These are phyloP conservation scores for Penicillium sp. DNA, from an alignment of 2,329 filamentous ascomycete genomes.

Conservation along the genomic window DNA sequence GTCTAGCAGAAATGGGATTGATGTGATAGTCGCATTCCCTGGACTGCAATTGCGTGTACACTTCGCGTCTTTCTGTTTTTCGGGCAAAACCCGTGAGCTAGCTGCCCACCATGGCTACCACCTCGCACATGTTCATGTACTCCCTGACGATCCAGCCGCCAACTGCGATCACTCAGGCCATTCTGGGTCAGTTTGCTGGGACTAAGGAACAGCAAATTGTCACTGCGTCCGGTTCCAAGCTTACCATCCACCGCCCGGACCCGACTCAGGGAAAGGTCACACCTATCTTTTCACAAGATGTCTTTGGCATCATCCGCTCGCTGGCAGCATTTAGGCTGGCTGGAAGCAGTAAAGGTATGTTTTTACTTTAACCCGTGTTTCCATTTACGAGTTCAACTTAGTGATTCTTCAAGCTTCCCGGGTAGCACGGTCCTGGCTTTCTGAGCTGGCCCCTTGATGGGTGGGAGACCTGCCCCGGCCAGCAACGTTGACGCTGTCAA, in stretches of 20 bases:
- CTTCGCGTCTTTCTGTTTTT: slow-evolving; percentile 9
- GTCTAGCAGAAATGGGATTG: slow-evolving; percentile 35
- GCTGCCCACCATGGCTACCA: slow-evolving; percentile 75
- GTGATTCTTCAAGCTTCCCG: slow-evolving; percentile 63
- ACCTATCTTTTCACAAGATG: slow-evolving; percentile 81
- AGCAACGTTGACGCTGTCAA: slow-evolving; percentile 29
- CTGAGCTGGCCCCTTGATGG: slow-evolving; percentile 27
- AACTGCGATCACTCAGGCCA: slow-evolving; percentile 80
- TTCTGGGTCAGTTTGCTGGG: slow-evolving; percentile 90
- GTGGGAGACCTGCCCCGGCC: slow-evolving; percentile 32
- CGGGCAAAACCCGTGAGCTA: slow-evolving; percentile 20
- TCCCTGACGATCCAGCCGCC: slow-evolving; percentile 92
- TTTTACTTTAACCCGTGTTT: slow-evolving; percentile 12
- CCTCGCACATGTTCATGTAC: slow-evolving; percentile 98
- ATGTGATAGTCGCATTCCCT: slow-evolving; percentile 26
- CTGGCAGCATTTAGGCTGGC: slow-evolving; percentile 86
- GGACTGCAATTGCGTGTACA: slow-evolving; percentile 27
- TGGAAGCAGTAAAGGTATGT: slow-evolving; percentile 91
- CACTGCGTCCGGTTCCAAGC: slow-evolving; percentile 82
- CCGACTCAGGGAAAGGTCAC: slow-evolving; percentile 78
- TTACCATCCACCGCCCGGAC: slow-evolving; percentile 82
- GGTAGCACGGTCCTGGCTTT: slow-evolving; percentile 46
- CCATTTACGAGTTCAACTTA: slow-evolving; percentile 53
- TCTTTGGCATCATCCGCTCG: slow-evolving; percentile 90
- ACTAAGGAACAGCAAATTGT: slow-evolving; percentile 98